These are phyloP conservation scores for Gloeophyllum trabeum DNA, from an alignment of 768 basidiomycete genomes.

Conservation along the genomic window DNA sequence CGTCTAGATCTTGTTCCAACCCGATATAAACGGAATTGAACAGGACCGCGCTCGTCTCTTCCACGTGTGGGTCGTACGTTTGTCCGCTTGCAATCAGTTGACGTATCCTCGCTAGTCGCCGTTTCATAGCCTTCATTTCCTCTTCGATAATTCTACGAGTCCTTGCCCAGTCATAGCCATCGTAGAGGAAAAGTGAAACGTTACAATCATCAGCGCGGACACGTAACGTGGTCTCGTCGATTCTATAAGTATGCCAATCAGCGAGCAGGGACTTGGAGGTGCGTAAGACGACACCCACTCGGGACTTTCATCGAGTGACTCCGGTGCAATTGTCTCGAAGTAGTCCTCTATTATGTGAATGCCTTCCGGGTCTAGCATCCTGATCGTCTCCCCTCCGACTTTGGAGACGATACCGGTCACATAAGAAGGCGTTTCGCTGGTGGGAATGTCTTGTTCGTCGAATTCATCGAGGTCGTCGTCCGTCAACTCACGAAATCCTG, in stretches of 20 bases:
- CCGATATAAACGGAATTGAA: conserved; percentile 96
- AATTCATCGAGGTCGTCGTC: conserved; percentile 71
- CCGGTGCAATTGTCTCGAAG: conserved; percentile 55
- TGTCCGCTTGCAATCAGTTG: conserved; percentile 91
- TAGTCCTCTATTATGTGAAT: conserved; percentile 67
- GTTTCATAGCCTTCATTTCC: conserved; percentile 80
- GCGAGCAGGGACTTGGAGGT: too few species aligned
- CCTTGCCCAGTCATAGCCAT: conserved; percentile 88
- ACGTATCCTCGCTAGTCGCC: conserved; percentile 76
- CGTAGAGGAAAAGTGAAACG: conserved; percentile 66
- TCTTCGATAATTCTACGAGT: conserved; percentile 85
- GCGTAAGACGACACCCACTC: conserved; percentile 29
- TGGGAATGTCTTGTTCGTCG: conserved; percentile 17
- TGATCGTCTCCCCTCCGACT: conserved; percentile 79
- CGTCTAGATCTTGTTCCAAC: conserved; percentile 65
- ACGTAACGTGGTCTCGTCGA: conserved; percentile 35
- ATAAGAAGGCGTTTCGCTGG: conserved; percentile 1
- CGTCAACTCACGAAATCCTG: conserved; percentile 58
- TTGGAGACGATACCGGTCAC: conserved; percentile 36
- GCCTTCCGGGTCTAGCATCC: conserved; percentile 52
- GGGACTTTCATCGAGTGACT: conserved; percentile 30
- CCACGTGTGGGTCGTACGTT: conserved; percentile 63
- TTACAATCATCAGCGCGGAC: conserved; percentile 51
- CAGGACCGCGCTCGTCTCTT: conserved; percentile 61
- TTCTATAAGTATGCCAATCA: conserved; percentile 17